A percentile compares a stretch with the other conserved stretches of the same genome.
These are phyloP conservation scores for Talaromyces trachyspermus DNA, from an alignment of 495 filamentous ascomycete genomes.

Conservation along the genomic window DNA sequence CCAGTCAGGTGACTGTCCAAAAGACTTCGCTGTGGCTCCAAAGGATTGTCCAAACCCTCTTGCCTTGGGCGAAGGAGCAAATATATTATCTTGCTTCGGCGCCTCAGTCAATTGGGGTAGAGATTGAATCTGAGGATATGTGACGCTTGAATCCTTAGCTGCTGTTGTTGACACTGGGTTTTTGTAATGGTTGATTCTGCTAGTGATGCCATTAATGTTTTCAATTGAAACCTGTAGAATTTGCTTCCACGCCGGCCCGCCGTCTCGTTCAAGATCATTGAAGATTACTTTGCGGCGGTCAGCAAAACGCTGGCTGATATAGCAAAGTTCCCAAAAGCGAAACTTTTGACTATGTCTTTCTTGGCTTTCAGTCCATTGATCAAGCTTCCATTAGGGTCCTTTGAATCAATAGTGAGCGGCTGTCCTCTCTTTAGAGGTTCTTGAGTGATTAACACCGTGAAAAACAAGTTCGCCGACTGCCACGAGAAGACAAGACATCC, in stretches of 20 bases:
- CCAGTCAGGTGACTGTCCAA: slow-evolving; percentile 51
- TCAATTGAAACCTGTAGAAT: slow-evolving; percentile 59
- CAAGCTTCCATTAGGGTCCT: slow-evolving; percentile 87
- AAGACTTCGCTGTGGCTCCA: slow-evolving; percentile 47
- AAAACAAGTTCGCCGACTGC: slow-evolving; percentile 67
- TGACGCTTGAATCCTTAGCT: slow-evolving; percentile 17
- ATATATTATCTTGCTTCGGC: slow-evolving; percentile 53
- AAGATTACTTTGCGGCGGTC: slow-evolving; percentile 76
- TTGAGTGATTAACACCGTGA: slow-evolving; percentile 68
- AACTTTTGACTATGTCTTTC: slow-evolving; percentile 47
- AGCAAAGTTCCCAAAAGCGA: slow-evolving; percentile 88
- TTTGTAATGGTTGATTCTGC: slow-evolving; percentile 53
- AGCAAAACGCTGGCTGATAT: slow-evolving; percentile 66
- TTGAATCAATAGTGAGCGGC: slow-evolving; percentile 75
- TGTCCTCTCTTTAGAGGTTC: slow-evolving; percentile 75
- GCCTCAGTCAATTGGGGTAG: slow-evolving; percentile 46
- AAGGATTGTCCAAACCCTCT: slow-evolving; percentile 46
- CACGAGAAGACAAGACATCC: slow-evolving; percentile 62
- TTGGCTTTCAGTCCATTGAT: slow-evolving; percentile 69
- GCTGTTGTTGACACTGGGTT: slow-evolving; percentile 34
- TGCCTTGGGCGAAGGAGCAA: slow-evolving; percentile 39
- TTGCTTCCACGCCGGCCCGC: slow-evolving; percentile 74
- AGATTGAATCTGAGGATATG: slow-evolving; percentile 32
- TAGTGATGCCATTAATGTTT: slow-evolving; percentile 56
- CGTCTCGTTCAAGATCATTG: slow-evolving; percentile 78